Conservation (phyloP, 306 rosid genomes). For the Cucurbita ficifolia region DNA sequence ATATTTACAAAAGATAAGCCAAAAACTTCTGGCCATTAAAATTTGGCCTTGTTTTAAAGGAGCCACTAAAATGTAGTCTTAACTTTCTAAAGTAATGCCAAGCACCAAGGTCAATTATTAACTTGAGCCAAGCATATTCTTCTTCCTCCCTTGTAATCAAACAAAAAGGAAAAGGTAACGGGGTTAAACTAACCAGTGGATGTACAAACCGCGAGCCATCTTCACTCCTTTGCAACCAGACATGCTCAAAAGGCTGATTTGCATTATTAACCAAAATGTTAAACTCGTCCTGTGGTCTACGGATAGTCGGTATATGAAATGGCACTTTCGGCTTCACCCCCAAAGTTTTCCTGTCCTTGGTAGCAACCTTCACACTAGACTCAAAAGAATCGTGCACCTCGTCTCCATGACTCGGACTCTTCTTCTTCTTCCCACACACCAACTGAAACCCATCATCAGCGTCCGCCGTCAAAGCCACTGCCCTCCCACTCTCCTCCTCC, state of each 20-base stretch:
- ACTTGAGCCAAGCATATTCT: not conserved
- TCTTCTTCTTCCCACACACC: slow-evolving; percentile 52
- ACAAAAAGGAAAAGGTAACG: not conserved
- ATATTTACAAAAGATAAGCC: not conserved
- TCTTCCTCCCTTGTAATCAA: not conserved
- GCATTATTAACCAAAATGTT: slow-evolving; percentile 52
- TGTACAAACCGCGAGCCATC: slow-evolving; percentile 52
- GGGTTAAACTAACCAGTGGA: slow-evolving; percentile 51
- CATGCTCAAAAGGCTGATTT: slow-evolving; percentile 69
- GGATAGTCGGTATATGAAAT: slow-evolving; percentile 69
- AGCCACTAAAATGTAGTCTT: not conserved
- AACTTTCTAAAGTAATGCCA: not conserved
- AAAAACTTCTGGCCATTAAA: not conserved
- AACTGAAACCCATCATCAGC: slow-evolving; percentile 53
- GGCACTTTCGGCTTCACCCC: slow-evolving; percentile 58
- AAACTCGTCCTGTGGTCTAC: slow-evolving; percentile 69
- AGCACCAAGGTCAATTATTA: not conserved
- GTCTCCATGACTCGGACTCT: slow-evolving; percentile 8
- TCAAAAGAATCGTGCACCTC: slow-evolving; percentile 9
- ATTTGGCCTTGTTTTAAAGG: not conserved
- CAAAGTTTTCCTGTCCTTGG: slow-evolving; percentile 33
- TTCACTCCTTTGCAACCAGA: slow-evolving; percentile 74
- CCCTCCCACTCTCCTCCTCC: slow-evolving; percentile 31
- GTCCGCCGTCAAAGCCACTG: slow-evolving; percentile 7
- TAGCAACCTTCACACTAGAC: slow-evolving; percentile 35